A percentile compares a stretch with the other conserved stretches of the same genome.
phyloP scores from a whole-genome alignment of 345 rosid species.

The Melaleuca quinquenervia region DNA sequence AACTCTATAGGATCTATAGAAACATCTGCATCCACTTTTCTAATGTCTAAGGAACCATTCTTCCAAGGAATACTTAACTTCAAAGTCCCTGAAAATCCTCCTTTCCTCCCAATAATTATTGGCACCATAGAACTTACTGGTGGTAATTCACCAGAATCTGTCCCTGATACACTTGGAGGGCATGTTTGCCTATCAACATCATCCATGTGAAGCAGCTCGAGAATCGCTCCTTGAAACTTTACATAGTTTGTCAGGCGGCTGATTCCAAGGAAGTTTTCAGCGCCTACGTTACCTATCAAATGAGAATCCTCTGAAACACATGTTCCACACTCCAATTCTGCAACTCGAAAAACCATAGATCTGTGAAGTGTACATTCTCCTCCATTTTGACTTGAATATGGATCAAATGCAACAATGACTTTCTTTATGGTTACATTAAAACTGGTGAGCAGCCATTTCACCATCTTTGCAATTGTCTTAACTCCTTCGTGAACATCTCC shows the following conservation, averaged over 20 bases:
- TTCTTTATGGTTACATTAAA: constrained; percentile 64
- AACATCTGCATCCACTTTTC: constrained; percentile 78
- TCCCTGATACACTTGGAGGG: constrained; percentile 3
- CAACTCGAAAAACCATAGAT: constrained; percentile 57
- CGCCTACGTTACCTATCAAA: constrained; percentile 13
- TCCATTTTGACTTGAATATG: constrained; percentile 21
- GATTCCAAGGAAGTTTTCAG: constrained; percentile 56
- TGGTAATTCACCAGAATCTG: constrained; percentile 8
- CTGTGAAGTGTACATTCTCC: constrained; percentile 16
- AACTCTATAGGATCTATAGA: constrained; percentile 67
- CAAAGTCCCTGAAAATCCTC: constrained; percentile 77
- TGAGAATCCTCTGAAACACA: constrained; percentile 47
- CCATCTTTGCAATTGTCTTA: constrained; percentile 90
- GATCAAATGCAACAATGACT: constrained; percentile 75
- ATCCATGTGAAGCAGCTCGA: constrained; percentile 65
- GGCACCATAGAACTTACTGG: constrained; percentile 28
- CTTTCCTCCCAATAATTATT: constrained; percentile 50
- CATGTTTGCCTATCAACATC: constrained; percentile 20
- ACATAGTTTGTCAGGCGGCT: constrained; percentile 62
- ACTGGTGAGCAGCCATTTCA: constrained; percentile 80
- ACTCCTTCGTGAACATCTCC: constrained; percentile 93
- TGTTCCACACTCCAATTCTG: constrained; percentile 67
- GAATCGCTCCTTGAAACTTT: constrained; percentile 62
- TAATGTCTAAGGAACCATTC: constrained; percentile 85
- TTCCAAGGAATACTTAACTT: constrained; percentile 89